phyloP scores from a whole-genome alignment of 768 basidiomycete species.

The Sistotremastrum suecicum region DNA sequence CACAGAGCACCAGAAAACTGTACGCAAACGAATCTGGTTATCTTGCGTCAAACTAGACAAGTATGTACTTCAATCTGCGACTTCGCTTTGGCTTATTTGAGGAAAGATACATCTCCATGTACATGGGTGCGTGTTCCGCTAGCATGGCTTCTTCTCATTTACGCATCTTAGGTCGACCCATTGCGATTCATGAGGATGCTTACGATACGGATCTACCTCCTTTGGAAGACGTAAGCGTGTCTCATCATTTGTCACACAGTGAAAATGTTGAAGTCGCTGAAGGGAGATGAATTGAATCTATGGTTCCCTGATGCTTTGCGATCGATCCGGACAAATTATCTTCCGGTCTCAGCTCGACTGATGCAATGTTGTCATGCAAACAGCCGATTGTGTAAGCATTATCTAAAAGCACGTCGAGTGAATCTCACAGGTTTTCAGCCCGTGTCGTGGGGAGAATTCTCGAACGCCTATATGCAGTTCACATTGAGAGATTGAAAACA shows the following conservation, averaged over 20 bases:
- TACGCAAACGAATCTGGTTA: too few species aligned
- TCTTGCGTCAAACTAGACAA: too few species aligned
- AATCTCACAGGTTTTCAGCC: too few species aligned
- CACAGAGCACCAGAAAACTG: too few species aligned
- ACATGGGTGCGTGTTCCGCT: conserved; percentile 38
- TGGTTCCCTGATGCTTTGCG: conserved; percentile 37
- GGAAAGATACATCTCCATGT: conserved; percentile 52
- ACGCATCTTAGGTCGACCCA: conserved; percentile 38
- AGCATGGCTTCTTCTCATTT: conserved; percentile 5
- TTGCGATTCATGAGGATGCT: conserved; percentile 52
- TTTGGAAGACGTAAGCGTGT: conserved; percentile 33
- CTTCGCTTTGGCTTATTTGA: too few species aligned
- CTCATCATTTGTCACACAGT: neutral
- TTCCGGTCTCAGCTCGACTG: conserved; percentile 30
- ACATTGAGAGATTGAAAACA: too few species aligned
- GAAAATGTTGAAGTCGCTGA: neutral
- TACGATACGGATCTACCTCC: conserved; percentile 54
- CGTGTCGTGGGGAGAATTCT: too few species aligned
- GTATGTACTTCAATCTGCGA: too few species aligned
- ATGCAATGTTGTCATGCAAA: conserved; percentile 42
- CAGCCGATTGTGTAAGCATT: too few species aligned
- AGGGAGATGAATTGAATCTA: conserved; percentile 44
- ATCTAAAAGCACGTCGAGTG: too few species aligned
- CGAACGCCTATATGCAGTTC: too few species aligned
- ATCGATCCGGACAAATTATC: conserved; percentile 26